phyloP scores from a whole-genome alignment of 2,329 filamentous ascomycete species.

The Monilinia vaccinii-corymbosi region DNA sequence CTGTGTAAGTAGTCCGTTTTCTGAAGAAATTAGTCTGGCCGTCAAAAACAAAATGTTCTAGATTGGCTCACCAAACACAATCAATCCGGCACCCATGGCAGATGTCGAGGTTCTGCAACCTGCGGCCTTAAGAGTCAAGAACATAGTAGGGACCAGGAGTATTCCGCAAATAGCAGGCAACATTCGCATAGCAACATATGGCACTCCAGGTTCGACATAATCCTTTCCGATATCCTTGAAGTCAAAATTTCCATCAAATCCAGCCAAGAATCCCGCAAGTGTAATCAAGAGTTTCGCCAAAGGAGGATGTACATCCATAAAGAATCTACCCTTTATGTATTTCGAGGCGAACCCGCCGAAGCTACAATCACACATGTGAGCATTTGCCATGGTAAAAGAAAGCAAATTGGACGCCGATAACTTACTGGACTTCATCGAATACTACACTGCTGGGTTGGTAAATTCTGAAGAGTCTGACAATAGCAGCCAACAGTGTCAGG shows the following conservation, averaged over 20 bases:
- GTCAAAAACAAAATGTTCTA: background rate
- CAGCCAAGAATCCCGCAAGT: slow-evolving; percentile 86
- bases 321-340: slow-evolving; percentile 98
- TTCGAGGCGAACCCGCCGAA: slow-evolving; percentile 98
- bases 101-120: slow-evolving; percentile 85
- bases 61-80: slow-evolving; percentile 69
- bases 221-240: slow-evolving; percentile 99
- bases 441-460: slow-evolving; percentile 95
- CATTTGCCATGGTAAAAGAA: slow-evolving; percentile 9
- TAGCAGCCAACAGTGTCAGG: slow-evolving; percentile 65
- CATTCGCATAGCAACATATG: slow-evolving; percentile 95
- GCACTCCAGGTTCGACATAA: slow-evolving; percentile 87
- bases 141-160: slow-evolving; percentile 82
- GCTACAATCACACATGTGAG: slow-evolving; percentile 38
- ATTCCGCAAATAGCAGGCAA: slow-evolving; percentile 86
- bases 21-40: slow-evolving; percentile 38
- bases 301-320: slow-evolving; percentile 99
- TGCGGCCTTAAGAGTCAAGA: slow-evolving; percentile 82
- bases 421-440: slow-evolving; percentile 98
- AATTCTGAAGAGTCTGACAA: slow-evolving; percentile 87
- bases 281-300: slow-evolving; percentile 95
- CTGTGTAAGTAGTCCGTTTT: slow-evolving; percentile 92
- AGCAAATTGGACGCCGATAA: slow-evolving; percentile 24
- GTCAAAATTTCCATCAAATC: slow-evolving; percentile 91
- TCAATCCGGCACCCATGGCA: slow-evolving; percentile 69